phyloP scores from a whole-genome alignment of 139 green algal genomes.

The Tetraselmis striata region DNA sequence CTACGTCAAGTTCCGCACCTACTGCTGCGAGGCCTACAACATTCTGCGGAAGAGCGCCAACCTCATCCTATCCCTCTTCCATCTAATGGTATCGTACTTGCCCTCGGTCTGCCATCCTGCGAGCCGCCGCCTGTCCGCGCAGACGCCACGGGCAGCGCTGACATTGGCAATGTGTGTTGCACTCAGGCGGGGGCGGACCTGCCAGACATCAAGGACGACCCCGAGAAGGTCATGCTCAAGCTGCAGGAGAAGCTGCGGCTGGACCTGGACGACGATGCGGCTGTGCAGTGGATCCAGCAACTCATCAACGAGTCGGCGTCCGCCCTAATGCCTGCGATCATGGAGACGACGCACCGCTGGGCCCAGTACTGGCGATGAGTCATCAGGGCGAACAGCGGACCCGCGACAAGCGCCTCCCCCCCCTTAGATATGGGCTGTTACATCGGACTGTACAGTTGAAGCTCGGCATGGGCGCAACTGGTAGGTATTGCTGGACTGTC shows the following conservation, averaged over 20 bases:
- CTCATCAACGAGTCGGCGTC: slow-evolving; percentile 82
- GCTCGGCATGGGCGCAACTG: too few relatives aligned
- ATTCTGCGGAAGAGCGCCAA: slow-evolving; percentile 90
- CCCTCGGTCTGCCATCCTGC: too few relatives aligned
- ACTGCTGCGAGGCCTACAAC: slow-evolving; percentile 93
- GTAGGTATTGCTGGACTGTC: too few relatives aligned
- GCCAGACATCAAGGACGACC: slow-evolving; percentile 14
- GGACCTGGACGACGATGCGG: slow-evolving; percentile 84
- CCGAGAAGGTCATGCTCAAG: slow-evolving; percentile 88
- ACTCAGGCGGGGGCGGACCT: neutral
- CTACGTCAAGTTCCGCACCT: slow-evolving; percentile 47
- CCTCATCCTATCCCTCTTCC: slow-evolving; percentile 89
- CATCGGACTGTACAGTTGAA: too few relatives aligned
- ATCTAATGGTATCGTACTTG: slow-evolving; percentile 72
- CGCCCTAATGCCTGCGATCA: slow-evolving; percentile 85
- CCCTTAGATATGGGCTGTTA: too few relatives aligned
- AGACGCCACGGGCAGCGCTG: too few relatives aligned
- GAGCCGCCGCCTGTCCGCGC: too few relatives aligned
- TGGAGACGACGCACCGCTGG: slow-evolving; percentile 87
- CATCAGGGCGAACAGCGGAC: too few relatives aligned
- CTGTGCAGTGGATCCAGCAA: slow-evolving; percentile 79
- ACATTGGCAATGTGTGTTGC: too few relatives aligned
- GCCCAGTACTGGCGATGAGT: slow-evolving; percentile 82
- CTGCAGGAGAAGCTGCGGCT: slow-evolving; percentile 89
- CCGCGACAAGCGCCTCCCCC: neutral